These are phyloP conservation scores for Hydrangea macrophylla DNA, from an alignment of 148 eudicot genomes.

Conservation along the genomic window DNA sequence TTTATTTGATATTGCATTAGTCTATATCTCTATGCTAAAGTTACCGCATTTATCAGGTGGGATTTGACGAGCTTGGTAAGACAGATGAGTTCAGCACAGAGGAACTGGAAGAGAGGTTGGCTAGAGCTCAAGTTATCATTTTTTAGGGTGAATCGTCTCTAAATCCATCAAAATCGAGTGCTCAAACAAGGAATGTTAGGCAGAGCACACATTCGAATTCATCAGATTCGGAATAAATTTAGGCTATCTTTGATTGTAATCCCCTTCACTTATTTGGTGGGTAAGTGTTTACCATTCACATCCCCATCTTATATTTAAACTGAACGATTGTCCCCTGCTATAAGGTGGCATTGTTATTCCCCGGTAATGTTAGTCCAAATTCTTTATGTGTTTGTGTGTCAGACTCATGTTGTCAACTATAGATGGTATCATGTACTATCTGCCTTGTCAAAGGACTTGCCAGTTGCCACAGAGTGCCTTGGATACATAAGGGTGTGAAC, in stretches of 20 bases:
- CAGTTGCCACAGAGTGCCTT: too few species aligned
- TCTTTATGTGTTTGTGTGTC: too few species aligned
- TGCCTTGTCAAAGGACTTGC: too few species aligned
- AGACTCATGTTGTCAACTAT: too few species aligned
- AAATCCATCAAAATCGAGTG: slow-evolving; percentile 45
- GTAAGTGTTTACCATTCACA: background rate
- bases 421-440: too few species aligned
- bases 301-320: background rate
- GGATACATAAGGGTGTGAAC: too few species aligned
- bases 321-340: background rate
- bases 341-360: too few species aligned
- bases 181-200: slow-evolving; percentile 59
- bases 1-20: background rate
- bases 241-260: background rate
- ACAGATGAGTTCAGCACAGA: slow-evolving; percentile 82
- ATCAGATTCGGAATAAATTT: slow-evolving; percentile 70
- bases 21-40: background rate
- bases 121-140: slow-evolving; percentile 60
- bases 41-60: slow-evolving; percentile 51
- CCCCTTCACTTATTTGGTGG: background rate
- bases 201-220: slow-evolving; percentile 59
- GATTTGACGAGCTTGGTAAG: slow-evolving; percentile 93
- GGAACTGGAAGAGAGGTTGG: slow-evolving; percentile 87
- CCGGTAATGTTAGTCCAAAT: too few species aligned
- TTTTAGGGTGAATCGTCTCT: slow-evolving; percentile 83